Percentiles rank a stretch among this genome's conserved stretches.
These are phyloP conservation scores for Clitopilus hobsonii DNA, from an alignment of 768 basidiomycete species.

Conservation along the genomic window DNA sequence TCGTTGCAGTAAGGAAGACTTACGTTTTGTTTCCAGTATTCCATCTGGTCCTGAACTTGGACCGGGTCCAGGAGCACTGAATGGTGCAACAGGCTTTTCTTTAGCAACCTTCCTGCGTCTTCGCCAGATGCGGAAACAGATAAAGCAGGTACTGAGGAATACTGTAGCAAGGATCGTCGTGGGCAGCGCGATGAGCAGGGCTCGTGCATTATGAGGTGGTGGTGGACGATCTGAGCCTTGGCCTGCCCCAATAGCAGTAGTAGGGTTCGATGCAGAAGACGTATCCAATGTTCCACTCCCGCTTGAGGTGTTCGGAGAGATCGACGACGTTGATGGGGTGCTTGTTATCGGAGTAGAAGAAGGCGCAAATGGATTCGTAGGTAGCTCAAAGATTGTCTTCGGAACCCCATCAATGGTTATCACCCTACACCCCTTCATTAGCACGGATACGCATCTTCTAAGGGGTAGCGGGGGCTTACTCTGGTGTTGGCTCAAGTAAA, in stretches of 20 bases:
- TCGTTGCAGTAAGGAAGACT: not conserved
- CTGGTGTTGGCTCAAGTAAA: no score
- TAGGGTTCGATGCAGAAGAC: no score
- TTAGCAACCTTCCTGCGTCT: not conserved
- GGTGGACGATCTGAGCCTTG: no score
- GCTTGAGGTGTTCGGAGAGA: not conserved
- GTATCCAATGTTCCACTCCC: no score
- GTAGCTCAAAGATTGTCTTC: no score
- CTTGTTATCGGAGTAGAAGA: not conserved
- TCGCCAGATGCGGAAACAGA: not conserved
- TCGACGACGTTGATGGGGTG: not conserved
- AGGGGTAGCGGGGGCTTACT: no score
- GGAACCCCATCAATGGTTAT: no score
- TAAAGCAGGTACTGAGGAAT: not conserved
- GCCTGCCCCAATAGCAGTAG: no score
- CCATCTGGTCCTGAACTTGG: not conserved
- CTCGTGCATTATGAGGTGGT: not conserved
- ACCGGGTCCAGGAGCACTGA: not conserved
- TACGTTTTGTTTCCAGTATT: not conserved
- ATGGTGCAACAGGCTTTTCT: not conserved
- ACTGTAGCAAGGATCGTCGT: not conserved
- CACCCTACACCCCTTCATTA: no score
- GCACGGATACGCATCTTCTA: no score
- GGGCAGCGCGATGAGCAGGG: not conserved
- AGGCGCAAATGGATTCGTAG: not conserved